Base-by-base conservation (phyloP, 2,329 filamentous ascomycete species). In the Aspergillus hortae region DNA sequence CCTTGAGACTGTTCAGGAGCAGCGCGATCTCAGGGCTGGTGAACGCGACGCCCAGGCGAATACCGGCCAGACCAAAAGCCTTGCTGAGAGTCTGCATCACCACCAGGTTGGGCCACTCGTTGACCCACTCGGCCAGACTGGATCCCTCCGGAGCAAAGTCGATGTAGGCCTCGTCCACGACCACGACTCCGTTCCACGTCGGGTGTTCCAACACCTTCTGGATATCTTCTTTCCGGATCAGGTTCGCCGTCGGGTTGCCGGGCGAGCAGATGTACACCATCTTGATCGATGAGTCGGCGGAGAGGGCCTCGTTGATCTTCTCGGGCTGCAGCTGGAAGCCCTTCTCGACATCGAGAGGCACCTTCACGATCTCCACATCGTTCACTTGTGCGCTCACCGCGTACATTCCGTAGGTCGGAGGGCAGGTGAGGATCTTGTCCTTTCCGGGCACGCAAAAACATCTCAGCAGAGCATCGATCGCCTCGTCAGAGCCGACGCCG, bases 51-150 rank as follows among this genome's bases (percentile, higher is more conserved):
- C 94, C 94, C 1, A 99, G 80, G 14, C 94, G 82, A 67, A 99
- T 96, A 46, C 92, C 94, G 4, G 94, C 94, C 66, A 99, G 82
- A 25, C 94, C 94, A 67, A 99, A 99, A 0, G 91, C 94, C 72
- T 99, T 99, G 64, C 89, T 95, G n/a, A 97, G 80, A 1, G 94
- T 99, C 78, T 99, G 94, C 89, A 97, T 90, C 52, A 99, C 92
- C 15, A 96, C 91, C 23, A 99, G 79, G 71, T 99, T 99, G 46
- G 92, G 92, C 84, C 89, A 95, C 65, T 96, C 91, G 33, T 82
- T 79, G 1, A 95, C 92, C 87, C 90, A 95, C 72, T 95, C 89
- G 23, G 94, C 92, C 23, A 97, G 80, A 59, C 89, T 95, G 40
- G 89, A 80, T 23, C 83, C 85, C 44, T 88, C 85, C 5, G 85